phyloP scores from a whole-genome alignment of 2,329 filamentous ascomycete species.

The Juglanconis sp. region DNA sequence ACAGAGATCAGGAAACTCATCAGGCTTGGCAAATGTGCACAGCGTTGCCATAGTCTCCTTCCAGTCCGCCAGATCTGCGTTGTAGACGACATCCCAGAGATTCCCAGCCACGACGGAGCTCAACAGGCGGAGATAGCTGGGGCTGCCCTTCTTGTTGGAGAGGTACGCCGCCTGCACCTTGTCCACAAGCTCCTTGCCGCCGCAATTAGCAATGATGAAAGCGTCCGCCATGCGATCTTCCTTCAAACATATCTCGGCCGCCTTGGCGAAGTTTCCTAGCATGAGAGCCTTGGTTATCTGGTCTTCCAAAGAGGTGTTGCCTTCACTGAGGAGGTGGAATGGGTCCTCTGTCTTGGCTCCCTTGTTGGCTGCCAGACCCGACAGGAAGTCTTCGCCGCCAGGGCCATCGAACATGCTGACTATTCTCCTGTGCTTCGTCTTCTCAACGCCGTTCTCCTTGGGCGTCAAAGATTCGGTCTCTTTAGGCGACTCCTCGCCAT shows the following conservation, averaged over 20 bases:
- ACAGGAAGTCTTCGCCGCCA: conserved; percentile 82
- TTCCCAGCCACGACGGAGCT: conserved; percentile 94
- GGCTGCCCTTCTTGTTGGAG: conserved; percentile 73
- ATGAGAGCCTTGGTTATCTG: conserved; percentile 84
- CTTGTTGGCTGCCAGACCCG: conserved; percentile 81
- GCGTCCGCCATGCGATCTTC: conserved; percentile 92
- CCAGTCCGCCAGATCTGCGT: conserved; percentile 89
- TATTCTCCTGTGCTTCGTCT: conserved; percentile 57
- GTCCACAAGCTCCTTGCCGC: conserved; percentile 87
- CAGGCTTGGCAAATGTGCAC: conserved; percentile 89
- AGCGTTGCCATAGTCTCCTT: conserved; percentile 95
- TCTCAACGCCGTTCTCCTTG: conserved; percentile 17
- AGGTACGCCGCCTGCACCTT: conserved; percentile 93
- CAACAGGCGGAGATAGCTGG: conserved; percentile 88
- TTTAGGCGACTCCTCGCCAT: conserved; percentile 30
- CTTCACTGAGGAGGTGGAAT: conserved; percentile 82
- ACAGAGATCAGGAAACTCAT: conserved; percentile 90
- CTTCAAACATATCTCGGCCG: conserved; percentile 81
- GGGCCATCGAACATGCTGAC: conserved; percentile 79
- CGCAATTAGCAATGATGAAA: conserved; percentile 96
- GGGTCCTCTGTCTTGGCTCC: conserved; percentile 91
- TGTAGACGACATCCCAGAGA: conserved; percentile 96
- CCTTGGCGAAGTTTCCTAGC: conserved; percentile 85
- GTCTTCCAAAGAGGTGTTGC: conserved; percentile 81
- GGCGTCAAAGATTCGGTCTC: conserved; percentile 3